These are phyloP conservation scores for Bryoglossum gracile DNA, from an alignment of 495 filamentous ascomycete genomes.

Conservation along the genomic window DNA sequence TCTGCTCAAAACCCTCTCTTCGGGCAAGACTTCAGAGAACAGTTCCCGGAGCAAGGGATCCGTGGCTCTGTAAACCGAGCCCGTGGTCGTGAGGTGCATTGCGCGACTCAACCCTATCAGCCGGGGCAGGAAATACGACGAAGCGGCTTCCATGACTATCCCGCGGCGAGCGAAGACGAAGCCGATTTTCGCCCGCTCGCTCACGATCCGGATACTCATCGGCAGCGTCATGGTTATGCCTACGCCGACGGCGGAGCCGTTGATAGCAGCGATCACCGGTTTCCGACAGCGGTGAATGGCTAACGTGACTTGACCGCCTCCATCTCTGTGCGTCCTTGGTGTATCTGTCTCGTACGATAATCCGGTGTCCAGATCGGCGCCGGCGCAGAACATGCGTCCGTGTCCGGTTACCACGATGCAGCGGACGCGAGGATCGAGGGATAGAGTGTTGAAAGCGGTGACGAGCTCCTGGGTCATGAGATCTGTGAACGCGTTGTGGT, in stretches of 20 bases:
- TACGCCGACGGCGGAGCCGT: constrained; percentile 58
- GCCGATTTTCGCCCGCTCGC: constrained; percentile 48
- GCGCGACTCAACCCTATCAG: constrained; percentile 51
- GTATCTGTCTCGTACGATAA: constrained; percentile 21
- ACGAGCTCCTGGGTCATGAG: constrained; percentile 50
- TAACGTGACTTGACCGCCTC: constrained; percentile 48
- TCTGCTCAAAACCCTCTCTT: constrained; percentile 44
- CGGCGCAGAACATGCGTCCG: constrained; percentile 55
- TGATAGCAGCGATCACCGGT: constrained; percentile 57
- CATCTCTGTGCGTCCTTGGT: constrained; percentile 28
- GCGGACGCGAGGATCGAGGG: constrained; percentile 49
- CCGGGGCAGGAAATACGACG: constrained; percentile 56
- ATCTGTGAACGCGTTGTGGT: constrained; percentile 57
- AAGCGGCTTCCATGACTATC: constrained; percentile 55
- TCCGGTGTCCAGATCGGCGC: constrained; percentile 53
- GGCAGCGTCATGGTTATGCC: constrained; percentile 64
- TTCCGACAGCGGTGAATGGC: constrained; percentile 57
- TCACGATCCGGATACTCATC: constrained; percentile 49
- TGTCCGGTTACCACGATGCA: constrained; percentile 50
- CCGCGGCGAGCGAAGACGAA: constrained; percentile 59
- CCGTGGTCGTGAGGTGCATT: constrained; percentile 48
- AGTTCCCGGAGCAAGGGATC: constrained; percentile 41
- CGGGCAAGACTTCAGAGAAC: constrained; percentile 47
- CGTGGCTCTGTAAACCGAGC: constrained; percentile 34
- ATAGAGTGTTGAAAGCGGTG: constrained; percentile 45